A percentile compares a stretch with the other conserved stretches of the same genome.
phyloP scores from a whole-genome alignment of 139 green algal species.

The Closterium sp. region DNA sequence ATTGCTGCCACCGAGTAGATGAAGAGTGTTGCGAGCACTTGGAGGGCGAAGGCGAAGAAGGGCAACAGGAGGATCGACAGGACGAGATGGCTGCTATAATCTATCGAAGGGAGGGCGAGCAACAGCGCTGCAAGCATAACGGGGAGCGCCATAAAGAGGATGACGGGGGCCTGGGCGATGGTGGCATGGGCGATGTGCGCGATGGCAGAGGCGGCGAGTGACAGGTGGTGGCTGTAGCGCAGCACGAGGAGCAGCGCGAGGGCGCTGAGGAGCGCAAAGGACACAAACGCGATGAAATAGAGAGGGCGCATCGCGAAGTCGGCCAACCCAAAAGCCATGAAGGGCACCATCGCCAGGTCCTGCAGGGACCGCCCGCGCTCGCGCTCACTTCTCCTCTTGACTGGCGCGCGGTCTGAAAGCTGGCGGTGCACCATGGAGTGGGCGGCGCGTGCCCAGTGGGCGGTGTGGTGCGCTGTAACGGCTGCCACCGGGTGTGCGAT shows the following conservation, averaged over 20 bases:
- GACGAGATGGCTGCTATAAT: too few relatives aligned
- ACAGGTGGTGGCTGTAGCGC: background rate
- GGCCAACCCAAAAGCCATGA: too few relatives aligned
- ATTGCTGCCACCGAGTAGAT: background rate
- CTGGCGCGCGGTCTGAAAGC: too few relatives aligned
- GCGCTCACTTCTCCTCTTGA: too few relatives aligned
- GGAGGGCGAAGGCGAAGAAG: background rate
- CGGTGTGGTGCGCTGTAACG: too few relatives aligned
- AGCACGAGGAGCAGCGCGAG: background rate
- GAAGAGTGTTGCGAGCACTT: background rate
- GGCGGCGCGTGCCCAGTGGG: too few relatives aligned
- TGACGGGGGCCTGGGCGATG: background rate
- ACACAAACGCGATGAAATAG: background rate
- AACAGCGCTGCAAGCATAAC: background rate
- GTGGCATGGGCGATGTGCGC: background rate
- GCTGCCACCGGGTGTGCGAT: too few relatives aligned
- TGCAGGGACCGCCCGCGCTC: too few relatives aligned
- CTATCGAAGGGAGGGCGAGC: background rate
- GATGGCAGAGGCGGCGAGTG: background rate
- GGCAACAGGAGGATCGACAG: background rate
- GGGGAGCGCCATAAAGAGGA: background rate
- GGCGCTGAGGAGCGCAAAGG: background rate
- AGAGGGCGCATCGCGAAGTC: background rate
- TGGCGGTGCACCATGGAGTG: too few relatives aligned
- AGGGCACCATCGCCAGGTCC: too few relatives aligned